These are phyloP conservation scores for Symbiotaphrina buchneri DNA, from an alignment of 495 filamentous ascomycete genomes.

Conservation along the genomic window DNA sequence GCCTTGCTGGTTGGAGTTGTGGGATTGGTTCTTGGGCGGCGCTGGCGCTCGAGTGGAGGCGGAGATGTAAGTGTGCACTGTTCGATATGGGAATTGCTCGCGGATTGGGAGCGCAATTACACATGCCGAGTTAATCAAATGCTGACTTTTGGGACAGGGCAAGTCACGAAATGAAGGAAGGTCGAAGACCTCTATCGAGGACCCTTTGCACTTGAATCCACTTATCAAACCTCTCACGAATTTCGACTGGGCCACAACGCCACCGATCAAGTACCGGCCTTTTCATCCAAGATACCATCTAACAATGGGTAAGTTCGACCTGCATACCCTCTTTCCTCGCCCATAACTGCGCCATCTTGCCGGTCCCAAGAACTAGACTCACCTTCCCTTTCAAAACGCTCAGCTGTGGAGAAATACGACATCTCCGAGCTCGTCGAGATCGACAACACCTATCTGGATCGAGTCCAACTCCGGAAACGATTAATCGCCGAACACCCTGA, in stretches of 20 bases:
- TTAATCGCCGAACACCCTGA: slow-evolving; percentile 20
- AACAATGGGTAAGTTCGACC: slow-evolving; percentile 37
- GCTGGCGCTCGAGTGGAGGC: too few relatives aligned
- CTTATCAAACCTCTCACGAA: slow-evolving; percentile 26
- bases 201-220: too few relatives aligned
- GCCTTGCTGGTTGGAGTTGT: too few relatives aligned
- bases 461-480: slow-evolving; percentile 27
- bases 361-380: slow-evolving; percentile 2
- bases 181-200: too few relatives aligned
- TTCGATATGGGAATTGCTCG: too few relatives aligned
- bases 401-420: not conserved
- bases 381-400: not conserved
- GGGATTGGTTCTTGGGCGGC: too few relatives aligned
- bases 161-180: too few relatives aligned
- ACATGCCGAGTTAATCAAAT: too few relatives aligned
- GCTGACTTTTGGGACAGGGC: too few relatives aligned
- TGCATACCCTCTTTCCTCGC: not conserved
- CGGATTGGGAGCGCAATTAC: too few relatives aligned
- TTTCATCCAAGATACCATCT: slow-evolving; percentile 53
- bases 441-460: slow-evolving; percentile 37
- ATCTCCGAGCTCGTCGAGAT: slow-evolving; percentile 36
- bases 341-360: not conserved
- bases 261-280: slow-evolving; percentile 36
- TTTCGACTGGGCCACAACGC: slow-evolving; percentile 36
- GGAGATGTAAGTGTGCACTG: too few relatives aligned